Conservation (phyloP, 345 rosid genomes). For the Anastatica hierochuntica region DNA sequence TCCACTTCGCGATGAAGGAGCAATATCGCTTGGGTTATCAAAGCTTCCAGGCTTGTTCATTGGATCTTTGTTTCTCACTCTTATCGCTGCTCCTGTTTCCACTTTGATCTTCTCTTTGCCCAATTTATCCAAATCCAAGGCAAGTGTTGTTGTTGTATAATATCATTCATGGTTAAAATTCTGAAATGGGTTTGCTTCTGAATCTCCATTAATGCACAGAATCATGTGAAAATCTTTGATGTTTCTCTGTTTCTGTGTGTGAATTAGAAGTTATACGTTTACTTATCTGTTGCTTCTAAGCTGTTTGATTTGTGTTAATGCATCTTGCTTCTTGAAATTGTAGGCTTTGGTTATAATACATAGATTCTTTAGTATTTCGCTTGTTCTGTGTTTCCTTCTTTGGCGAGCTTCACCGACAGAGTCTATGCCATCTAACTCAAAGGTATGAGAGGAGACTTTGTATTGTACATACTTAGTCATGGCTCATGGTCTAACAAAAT, state of each 20-base stretch:
- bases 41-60: conserved; percentile 66
- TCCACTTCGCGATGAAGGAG: conserved; percentile 86
- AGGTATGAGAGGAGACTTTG: conserved; percentile 32
- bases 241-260: no score
- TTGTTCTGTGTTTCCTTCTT: conserved; percentile 58
- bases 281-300: no score
- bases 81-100: conserved; percentile 82
- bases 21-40: conserved; percentile 75
- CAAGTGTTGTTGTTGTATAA: conserved; percentile 8
- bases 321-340: conserved; percentile 37
- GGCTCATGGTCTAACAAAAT: conserved; percentile 5
- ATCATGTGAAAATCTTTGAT: no score
- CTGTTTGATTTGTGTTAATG: not conserved
- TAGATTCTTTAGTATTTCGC: conserved; percentile 85
- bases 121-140: conserved; percentile 72
- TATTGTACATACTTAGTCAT: not conserved
- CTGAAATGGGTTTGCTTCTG: no score
- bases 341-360: conserved; percentile 92
- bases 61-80: conserved; percentile 68
- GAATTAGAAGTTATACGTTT: no score
- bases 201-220: no score
- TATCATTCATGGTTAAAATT: not conserved
- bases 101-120: conserved; percentile 75
- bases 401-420: conserved; percentile 61
- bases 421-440: conserved; percentile 28